Base-by-base conservation (phyloP, 2,329 filamentous ascomycete species). In the Penicillium psychrosexuale region DNA sequence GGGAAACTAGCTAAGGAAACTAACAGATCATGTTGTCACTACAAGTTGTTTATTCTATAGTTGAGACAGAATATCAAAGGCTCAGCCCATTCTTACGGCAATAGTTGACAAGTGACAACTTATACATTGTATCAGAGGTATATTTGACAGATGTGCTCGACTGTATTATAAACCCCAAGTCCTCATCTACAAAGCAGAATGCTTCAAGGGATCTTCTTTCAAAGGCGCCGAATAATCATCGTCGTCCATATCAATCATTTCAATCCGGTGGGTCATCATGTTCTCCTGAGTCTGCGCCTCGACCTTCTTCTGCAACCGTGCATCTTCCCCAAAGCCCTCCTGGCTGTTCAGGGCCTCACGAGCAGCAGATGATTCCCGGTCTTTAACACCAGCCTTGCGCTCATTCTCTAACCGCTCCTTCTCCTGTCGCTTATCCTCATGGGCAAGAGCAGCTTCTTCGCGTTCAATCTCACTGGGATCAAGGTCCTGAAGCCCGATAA, bases 401-500 rank as follows among this genome's bases (percentile, higher is more conserved):
- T 73, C 64, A 27, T 74, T 71, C 8, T 63, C 57, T 13, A 61
- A 56, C 12, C 68, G 69, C 51, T 73, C 66, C 36, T 70, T 55
- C 46, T 76, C 75, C 47, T 77, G 73, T 48, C 69, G 69, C 37
- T 68, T 66, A 53, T 74, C 73, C 57, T 74, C 75, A 36, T 62
- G 65, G 12, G 65, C 66, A 24, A 79, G 66, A 5, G 72, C 72
- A 47, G 74, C 68, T 55, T 71, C 72, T 59, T 80, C 77, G 8
- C 69, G 70, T n/a, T 75, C 71, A 1, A 78, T 66, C 45, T 79
- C 76, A 6, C 64, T 63, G 19, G 71, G 66, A 54, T 84, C 78
- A 49, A 90, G 70, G 64, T 89, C 84, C 64, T 91, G 88, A 76
- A 89, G 87, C 1, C 84, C 82, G 48, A 90, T 81, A 42, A 83